Percentiles rank a stretch among this genome's conserved stretches.
Evolutionary conservation across 331 rosid genomes (phyloP).

Genomic region (Quercus lobata): DNA sequence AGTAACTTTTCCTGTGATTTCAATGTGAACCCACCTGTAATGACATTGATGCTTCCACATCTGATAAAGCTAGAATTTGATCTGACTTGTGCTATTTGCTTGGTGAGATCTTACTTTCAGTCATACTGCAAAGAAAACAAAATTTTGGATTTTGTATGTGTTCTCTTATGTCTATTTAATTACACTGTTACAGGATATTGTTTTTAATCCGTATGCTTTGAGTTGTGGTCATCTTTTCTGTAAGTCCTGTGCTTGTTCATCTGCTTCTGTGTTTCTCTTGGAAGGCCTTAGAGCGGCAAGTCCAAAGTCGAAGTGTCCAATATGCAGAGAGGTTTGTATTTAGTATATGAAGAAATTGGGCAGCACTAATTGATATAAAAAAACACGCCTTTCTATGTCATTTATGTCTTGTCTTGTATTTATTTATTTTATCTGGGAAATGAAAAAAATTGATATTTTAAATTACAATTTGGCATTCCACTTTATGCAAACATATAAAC

Average conservation of each 20-base stretch:
- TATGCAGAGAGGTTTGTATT: constrained; percentile 86
- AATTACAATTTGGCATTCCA: no score
- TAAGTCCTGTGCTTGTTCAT: constrained; percentile 89
- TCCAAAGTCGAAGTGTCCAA: constrained; percentile 61
- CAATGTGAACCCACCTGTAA: constrained; percentile 28
- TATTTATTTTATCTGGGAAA: no score
- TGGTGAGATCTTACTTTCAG: constrained; percentile 50
- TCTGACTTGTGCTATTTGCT: constrained; percentile 86
- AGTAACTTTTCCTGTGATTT: constrained; percentile 61
- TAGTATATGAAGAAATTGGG: not conserved
- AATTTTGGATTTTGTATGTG: not conserved
- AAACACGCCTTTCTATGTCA: not conserved
- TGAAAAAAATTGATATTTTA: no score
- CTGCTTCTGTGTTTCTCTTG: constrained; percentile 74
- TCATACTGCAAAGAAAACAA: not conserved
- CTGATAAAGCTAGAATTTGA: constrained; percentile 60
- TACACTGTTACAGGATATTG: constrained; percentile 47
- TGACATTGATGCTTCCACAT: constrained; percentile 69
- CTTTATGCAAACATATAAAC: no score
- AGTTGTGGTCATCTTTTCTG: constrained; percentile 90
- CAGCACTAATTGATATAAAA: not conserved
- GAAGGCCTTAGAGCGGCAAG: constrained; percentile 73
- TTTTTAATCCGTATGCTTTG: constrained; percentile 82
- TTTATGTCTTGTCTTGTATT: not conserved
- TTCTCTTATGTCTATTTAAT: constrained; percentile 9